Percentiles rank a stretch among this genome's conserved stretches.
Evolutionary conservation across 371 early-diverging fungal genomes (phyloP).

Genomic region (Nematocida sp.): DNA sequence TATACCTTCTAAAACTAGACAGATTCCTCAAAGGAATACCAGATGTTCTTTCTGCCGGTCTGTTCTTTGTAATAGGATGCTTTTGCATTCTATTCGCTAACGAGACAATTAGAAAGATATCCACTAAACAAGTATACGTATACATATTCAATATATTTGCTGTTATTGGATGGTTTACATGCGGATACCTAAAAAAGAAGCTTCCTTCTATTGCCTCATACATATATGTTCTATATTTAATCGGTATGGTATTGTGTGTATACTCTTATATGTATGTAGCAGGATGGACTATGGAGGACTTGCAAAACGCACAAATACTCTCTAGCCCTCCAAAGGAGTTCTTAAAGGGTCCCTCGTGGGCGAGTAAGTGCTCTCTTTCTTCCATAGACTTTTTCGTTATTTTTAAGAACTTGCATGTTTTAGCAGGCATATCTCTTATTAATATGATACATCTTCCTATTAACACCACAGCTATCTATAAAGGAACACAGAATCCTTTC

Average conservation of each 20-base stretch:
- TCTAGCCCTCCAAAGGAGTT: background rate
- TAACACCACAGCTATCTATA: constrained; percentile 31
- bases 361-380: background rate
- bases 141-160: background rate
- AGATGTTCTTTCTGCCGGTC: constrained; percentile 1
- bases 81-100: constrained; percentile 17
- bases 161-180: background rate
- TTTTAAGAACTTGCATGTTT: background rate
- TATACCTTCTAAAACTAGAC: constrained; percentile 8
- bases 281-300: background rate
- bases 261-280: background rate
- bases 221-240: background rate
- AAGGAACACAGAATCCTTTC: background rate
- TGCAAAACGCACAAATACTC: background rate
- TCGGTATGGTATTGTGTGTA: background rate
- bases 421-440: constrained; percentile 6
- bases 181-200: background rate
- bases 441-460: constrained; percentile 40
- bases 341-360: background rate
- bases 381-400: background rate
- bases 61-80: constrained; percentile 44
- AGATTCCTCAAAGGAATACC: constrained; percentile 16
- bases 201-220: background rate
- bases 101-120: background rate
- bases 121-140: background rate